These are phyloP conservation scores for Hymenoscyphus fructigenus DNA, from an alignment of 2,329 filamentous ascomycete genomes.

Conservation along the genomic window DNA sequence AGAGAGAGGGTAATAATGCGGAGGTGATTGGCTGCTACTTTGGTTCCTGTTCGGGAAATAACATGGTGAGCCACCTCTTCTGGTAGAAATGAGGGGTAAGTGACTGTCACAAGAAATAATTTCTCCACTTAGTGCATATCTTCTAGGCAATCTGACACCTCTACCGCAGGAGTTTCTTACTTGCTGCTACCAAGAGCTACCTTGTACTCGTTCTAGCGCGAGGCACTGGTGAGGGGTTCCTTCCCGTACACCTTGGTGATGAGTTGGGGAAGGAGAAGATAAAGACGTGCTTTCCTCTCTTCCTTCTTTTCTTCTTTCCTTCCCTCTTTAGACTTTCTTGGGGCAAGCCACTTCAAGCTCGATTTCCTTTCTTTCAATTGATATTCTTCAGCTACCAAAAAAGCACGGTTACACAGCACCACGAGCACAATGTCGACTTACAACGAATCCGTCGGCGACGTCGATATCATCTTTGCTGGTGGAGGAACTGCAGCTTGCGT, in stretches of 20 bases:
- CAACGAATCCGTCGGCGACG: conserved; percentile 37
- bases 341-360: not conserved
- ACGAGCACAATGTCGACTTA: conserved; percentile 30
- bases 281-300: not conserved
- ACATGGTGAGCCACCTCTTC: not conserved
- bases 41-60: not conserved
- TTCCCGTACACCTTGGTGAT: not conserved
- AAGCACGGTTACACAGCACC: not conserved
- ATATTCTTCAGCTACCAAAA: not conserved
- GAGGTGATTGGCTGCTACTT: not conserved
- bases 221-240: not conserved
- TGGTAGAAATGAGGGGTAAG: not conserved
- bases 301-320: not conserved
- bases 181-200: too few relatives aligned
- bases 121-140: not conserved
- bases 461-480: conserved; percentile 53
- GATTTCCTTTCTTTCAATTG: not conserved
- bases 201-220: not conserved
- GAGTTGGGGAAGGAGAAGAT: not conserved
- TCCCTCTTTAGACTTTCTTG: not conserved
- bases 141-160: too few relatives aligned
- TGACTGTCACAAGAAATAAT: not conserved
- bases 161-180: too few relatives aligned
- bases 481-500: conserved; percentile 51
- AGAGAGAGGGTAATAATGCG: too few relatives aligned